Evolutionary conservation across 129 eudicot genomes (phyloP), one percentile per base, ranked within the genome.

Genomic region (Helianthus tuberosus): DNA sequence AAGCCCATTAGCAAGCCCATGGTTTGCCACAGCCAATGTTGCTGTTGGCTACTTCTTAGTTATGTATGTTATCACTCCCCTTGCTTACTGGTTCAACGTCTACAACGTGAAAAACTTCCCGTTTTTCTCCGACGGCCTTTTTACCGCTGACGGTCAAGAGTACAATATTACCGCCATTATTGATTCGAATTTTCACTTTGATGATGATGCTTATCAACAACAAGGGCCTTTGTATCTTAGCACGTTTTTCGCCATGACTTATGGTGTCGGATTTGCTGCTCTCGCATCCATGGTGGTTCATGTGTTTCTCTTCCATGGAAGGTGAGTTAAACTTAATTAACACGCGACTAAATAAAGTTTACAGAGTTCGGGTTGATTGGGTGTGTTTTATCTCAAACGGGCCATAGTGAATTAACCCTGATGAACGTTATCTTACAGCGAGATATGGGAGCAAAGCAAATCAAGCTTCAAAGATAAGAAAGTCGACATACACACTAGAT

Each of bases 1-100:
- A 60, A 93, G 98, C 78, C 93, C 96, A 41, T 75, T 90, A 11
- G 98, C 98, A 25, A 90, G 98, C 78, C 98, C 96, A n/a, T 93
- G 98, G 96, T 93, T 93, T 62, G 96, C 96, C 62, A 90, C 96
- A 8, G 96, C 96, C 53, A 93, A 93, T 81, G 96, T 93, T 6
- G 98, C 96, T 20, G 96, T 75, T 63, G 98, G 98, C 11, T 93
- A 78, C 64, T 75, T 88, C 44, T 23, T 90, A 11, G 86, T 93
- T n/a, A 93, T 93, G 98, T 93, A 93, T 76, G 92, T 93, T 11
- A 38, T 93, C 29, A 90, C 92, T 47, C 98, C 98, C 8, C 66
- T 93, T 8, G 61, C 86, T 55, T 93, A 93, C 51, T 93, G 98
- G 98, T 66, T 87, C 71, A 84, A 93, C 69, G 39, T 88, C 63